Evolutionary conservation across 257 asterid species (phyloP).

Genomic region (Ocimum tenuiflorum): DNA sequence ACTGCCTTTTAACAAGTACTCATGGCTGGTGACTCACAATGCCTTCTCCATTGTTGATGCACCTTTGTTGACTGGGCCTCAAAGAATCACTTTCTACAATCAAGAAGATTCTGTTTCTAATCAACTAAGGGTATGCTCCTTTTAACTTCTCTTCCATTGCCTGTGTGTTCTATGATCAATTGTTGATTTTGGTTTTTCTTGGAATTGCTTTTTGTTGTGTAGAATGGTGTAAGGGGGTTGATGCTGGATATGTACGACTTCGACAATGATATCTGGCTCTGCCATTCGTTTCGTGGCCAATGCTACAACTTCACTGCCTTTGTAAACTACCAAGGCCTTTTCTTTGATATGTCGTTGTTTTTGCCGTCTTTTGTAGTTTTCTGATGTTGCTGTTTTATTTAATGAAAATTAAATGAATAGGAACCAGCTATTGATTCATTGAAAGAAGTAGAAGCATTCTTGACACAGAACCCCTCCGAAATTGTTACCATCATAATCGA

Average conservation of each 20-base stretch:
- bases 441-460: conserved; percentile 90
- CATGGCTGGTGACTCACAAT: conserved; percentile 93
- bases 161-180: not conserved
- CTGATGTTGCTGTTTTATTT: conserved; percentile 15
- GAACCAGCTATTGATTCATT: conserved; percentile 67
- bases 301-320: conserved; percentile 96
- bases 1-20: conserved; percentile 85
- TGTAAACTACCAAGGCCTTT: conserved; percentile 36
- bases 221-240: conserved; percentile 98
- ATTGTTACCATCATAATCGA: conserved; percentile 86
- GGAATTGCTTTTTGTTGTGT: conserved; percentile 10
- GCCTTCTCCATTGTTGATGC: conserved; percentile 90
- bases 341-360: not conserved
- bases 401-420: conserved; percentile 28
- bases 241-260: conserved; percentile 99
- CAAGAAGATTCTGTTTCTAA: conserved; percentile 91
- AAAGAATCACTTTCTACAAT: conserved; percentile 83
- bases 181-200: conserved; percentile 4
- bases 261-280: conserved; percentile 92
- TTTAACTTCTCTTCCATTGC: not conserved
- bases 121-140: conserved; percentile 60
- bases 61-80: conserved; percentile 62
- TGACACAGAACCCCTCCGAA: conserved; percentile 68
- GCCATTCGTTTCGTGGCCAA: conserved; percentile 89
- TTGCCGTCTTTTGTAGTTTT: conserved; percentile 17